These are phyloP conservation scores for Mallotus nudiflorus DNA, from an alignment of 345 rosid genomes.

Conservation along the genomic window DNA sequence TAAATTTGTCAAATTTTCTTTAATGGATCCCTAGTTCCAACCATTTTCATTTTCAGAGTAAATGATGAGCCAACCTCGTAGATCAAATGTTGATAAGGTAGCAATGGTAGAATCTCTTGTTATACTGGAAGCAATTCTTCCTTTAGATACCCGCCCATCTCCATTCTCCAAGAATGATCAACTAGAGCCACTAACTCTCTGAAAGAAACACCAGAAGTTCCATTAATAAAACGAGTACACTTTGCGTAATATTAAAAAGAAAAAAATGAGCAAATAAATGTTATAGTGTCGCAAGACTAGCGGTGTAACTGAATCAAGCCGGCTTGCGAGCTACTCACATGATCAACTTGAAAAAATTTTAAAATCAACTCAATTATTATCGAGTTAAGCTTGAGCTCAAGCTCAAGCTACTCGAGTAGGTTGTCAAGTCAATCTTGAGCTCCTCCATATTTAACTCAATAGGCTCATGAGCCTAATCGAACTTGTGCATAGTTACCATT, in stretches of 20 bases:
- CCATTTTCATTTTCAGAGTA: conserved; percentile 16
- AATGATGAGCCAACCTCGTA: conserved; percentile 30
- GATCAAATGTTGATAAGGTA: conserved; percentile 9
- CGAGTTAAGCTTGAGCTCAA: no score
- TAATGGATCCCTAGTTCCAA: background rate
- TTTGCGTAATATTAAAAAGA: conserved; percentile 4
- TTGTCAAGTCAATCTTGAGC: no score
- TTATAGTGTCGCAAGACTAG: background rate
- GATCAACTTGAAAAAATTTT: no score
- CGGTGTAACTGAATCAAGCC: no score
- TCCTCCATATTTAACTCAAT: no score
- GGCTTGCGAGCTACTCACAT: no score
- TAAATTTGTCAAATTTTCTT: background rate
- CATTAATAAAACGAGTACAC: conserved; percentile 12
- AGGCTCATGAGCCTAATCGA: no score
- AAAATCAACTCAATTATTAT: no score
- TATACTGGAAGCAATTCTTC: conserved; percentile 55
- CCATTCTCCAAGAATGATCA: conserved; percentile 92
- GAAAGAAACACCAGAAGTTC: conserved; percentile 20
- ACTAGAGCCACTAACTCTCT: conserved; percentile 76
- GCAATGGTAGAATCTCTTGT: conserved; percentile 17
- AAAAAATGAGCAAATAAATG: conserved; percentile 7
- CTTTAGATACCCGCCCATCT: conserved; percentile 71
- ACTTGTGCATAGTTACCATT: no score
- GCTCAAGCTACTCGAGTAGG: no score